Conservation (phyloP, 2,329 filamentous ascomycete genomes). For the Colletotrichum sp. region DNA sequence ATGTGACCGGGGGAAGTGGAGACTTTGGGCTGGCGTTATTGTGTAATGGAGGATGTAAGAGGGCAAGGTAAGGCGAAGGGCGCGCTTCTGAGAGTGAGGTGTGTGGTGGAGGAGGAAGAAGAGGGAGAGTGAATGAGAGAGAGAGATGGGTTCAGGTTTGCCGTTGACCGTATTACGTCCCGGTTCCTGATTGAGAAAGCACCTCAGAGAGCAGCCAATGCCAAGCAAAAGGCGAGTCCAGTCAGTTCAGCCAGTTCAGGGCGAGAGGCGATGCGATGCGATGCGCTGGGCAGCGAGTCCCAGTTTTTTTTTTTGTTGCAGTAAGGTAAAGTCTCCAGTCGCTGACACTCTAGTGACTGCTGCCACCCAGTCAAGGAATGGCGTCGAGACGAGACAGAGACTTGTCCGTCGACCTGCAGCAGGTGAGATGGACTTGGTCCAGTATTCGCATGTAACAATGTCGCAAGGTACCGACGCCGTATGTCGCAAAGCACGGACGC, state of each 20-base stretch:
- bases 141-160: neutral
- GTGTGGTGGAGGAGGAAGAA: neutral
- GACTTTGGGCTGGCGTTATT: neutral
- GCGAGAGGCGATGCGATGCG: neutral
- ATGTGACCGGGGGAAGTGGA: conserved; percentile 7
- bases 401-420: neutral
- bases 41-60: neutral
- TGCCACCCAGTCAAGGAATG: neutral
- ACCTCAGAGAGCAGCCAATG: neutral
- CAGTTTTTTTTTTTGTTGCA: neutral
- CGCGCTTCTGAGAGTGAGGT: neutral
- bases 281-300: neutral
- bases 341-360: neutral
- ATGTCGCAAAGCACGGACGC: conserved; percentile 18
- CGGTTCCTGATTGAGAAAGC: neutral
- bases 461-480: neutral
- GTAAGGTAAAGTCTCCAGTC: neutral
- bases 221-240: neutral
- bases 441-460: neutral
- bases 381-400: neutral
- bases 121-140: neutral
- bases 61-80: neutral
- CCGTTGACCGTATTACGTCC: neutral
- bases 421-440: neutral
- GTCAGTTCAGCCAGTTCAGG: neutral